Evolutionary conservation across 75 land plant genomes (phyloP).

Genomic region (Cryptomeria japonica): DNA sequence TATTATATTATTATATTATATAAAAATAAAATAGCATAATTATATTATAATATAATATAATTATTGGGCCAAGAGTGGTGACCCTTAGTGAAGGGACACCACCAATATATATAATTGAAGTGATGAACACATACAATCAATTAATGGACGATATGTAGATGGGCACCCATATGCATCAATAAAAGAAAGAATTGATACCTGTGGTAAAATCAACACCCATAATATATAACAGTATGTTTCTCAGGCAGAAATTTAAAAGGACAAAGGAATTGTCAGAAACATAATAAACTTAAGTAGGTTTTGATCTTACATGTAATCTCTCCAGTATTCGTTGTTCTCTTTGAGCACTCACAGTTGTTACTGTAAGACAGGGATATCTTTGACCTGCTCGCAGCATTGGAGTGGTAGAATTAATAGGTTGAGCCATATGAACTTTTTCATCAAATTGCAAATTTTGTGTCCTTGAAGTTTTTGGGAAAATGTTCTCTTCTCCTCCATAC

Average conservation of each 20-base stretch:
- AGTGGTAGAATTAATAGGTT: conserved; percentile 15
- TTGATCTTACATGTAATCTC: conserved; percentile 55
- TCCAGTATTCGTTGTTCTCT: conserved; percentile 75
- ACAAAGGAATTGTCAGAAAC: conserved; percentile 5
- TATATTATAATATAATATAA: too few relatives aligned
- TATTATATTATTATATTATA: too few relatives aligned
- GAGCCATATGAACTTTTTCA: conserved; percentile 8
- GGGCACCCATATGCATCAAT: too few relatives aligned
- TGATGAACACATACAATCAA: too few relatives aligned
- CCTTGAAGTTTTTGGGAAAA: background rate
- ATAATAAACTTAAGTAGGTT: background rate
- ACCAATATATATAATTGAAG: too few relatives aligned
- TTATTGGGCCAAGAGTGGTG: too few relatives aligned
- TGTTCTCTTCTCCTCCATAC: background rate
- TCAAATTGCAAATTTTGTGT: background rate
- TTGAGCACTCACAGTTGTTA: conserved; percentile 35
- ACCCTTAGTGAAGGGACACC: too few relatives aligned
- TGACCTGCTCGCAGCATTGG: conserved; percentile 18
- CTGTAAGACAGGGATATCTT: conserved; percentile 32
- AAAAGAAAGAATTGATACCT: too few relatives aligned
- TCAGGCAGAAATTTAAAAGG: background rate
- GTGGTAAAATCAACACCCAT: too few relatives aligned
- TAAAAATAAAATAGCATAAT: too few relatives aligned
- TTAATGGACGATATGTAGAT: too few relatives aligned
- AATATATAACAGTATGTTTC: background rate